phyloP scores from a whole-genome alignment of 352 stramenopile genomes.

The Phytophthora melonis region DNA sequence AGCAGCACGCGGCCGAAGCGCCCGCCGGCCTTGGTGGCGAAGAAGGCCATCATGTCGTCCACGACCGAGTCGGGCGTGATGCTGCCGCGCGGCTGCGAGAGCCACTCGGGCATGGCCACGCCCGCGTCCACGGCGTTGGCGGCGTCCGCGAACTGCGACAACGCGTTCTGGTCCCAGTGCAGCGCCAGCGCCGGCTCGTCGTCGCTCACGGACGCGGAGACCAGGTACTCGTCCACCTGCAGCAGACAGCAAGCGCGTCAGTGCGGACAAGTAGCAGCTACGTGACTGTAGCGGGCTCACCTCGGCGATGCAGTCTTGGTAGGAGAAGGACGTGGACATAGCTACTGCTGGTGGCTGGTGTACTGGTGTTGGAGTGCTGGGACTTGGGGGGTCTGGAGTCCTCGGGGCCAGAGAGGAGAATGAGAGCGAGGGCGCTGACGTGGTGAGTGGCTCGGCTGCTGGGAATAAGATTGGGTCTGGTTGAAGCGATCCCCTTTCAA shows the following conservation, averaged over 20 bases:
- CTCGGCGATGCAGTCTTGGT: conserved; percentile 46
- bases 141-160: conserved; percentile 43
- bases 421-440: conserved; percentile 16
- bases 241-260: not conserved
- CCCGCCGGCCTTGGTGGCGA: conserved; percentile 42
- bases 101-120: conserved; percentile 42
- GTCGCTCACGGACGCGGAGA: conserved; percentile 44
- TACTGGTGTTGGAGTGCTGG: not conserved
- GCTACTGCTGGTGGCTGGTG: no score
- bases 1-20: conserved; percentile 45
- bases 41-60: conserved; percentile 47
- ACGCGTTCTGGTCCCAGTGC: conserved; percentile 45
- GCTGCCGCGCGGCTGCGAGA: conserved; percentile 39
- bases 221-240: conserved; percentile 52
- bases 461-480: conserved; percentile 33
- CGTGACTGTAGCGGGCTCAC: conserved; percentile 9
- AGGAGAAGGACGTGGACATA: conserved; percentile 45
- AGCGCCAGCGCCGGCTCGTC: conserved; percentile 44
- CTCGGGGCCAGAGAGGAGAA: conserved; percentile 21
- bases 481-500: conserved; percentile 18
- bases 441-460: conserved; percentile 27
- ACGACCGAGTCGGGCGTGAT: conserved; percentile 51
- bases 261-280: no score
- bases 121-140: conserved; percentile 36
- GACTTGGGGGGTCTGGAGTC: conserved; percentile 16